Evolutionary conservation across 2,329 filamentous ascomycete genomes (phyloP), one percentile per base, ranked within the genome.

Genomic region (Neofusicoccum ribis): DNA sequence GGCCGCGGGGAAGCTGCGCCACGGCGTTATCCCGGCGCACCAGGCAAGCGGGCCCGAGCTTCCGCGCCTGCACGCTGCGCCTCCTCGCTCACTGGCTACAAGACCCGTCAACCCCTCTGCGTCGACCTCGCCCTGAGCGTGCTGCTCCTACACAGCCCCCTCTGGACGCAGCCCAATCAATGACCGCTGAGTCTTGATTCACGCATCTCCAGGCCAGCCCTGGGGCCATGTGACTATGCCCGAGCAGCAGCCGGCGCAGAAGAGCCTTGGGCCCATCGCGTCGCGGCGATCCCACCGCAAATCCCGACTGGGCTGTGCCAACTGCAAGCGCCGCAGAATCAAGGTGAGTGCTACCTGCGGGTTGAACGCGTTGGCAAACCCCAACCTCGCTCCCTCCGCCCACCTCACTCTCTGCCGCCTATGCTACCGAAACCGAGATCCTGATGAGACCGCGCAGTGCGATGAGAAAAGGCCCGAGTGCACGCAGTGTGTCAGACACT

Each of bases 401-500:
- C 11, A 8, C 27, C 27, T 31, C 7, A 15, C 1, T 36, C 31
- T 7, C n/a, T 37, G 3, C 14, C 31, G 1, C 15, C n/a, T 17
- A n/a, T 27, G 3, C 46, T 49, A 9, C 31, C 51, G 36, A 49
- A 52, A 6, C 6, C n/a, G 14, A 36, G 23, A 17, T 61, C 41
- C 58, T 61, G n/a, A 61, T 20, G 2, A 36, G 11, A 6, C 15
- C 50, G 15, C 0, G 7, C 23, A 64, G 72, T 76, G 74, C 62
- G 74, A 75, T 66, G 74, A 76, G 64, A 69, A 70, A 52, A 71
- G 68, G 46, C 74, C 74, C 7, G 68, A 64, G 12, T 76, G 74
- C 65, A 70, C 71, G 7, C 72, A 72, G 34, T 76, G 74, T 44
- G 69, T 73, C 11, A 73, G 72, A 43, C 73, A 75, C 65, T 69